Conservation (phyloP, 768 basidiomycete species). For the Tephrocybe sp. region DNA sequence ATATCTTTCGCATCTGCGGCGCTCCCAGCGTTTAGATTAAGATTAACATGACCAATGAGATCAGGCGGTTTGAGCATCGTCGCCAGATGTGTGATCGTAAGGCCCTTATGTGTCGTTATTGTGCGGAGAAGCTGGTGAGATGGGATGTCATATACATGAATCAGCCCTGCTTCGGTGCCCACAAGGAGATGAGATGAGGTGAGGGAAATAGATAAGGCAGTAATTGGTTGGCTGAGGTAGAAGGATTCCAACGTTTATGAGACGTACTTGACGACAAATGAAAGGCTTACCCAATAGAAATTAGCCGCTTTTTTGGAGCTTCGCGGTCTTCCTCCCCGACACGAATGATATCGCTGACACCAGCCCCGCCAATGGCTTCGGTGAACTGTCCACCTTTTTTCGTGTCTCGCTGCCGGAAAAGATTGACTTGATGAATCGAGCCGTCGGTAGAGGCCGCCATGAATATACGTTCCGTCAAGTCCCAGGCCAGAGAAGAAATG, state of each 20-base stretch:
- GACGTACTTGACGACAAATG: background rate
- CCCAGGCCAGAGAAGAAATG: conserved; percentile 71
- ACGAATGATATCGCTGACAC: conserved; percentile 67
- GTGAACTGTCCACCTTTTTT: conserved; percentile 50
- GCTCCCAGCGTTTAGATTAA: conserved; percentile 44
- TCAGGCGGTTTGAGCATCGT: conserved; percentile 88
- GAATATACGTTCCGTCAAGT: conserved; percentile 84
- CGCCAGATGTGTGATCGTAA: conserved; percentile 68
- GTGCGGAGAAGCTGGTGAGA: conserved; percentile 90
- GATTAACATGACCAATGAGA: conserved; percentile 75
- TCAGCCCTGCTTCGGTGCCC: conserved; percentile 71
- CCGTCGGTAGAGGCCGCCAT: conserved; percentile 82
- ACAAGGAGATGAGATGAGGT: conserved; percentile 79
- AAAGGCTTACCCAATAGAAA: conserved; percentile 62
- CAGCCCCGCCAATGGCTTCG: conserved; percentile 78
- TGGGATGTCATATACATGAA: conserved; percentile 84
- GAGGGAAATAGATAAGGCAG: conserved; percentile 72
- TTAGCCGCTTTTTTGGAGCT: conserved; percentile 56
- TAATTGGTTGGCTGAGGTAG: conserved; percentile 63
- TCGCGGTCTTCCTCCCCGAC: conserved; percentile 55
- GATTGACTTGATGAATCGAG: conserved; percentile 75
- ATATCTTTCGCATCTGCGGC: conserved; percentile 49
- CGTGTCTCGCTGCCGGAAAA: conserved; percentile 65
- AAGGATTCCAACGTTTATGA: background rate
- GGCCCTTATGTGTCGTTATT: conserved; percentile 68